Percentiles rank a stretch among this genome's conserved stretches.
Evolutionary conservation across 148 eudicot genomes (phyloP).

Genomic region (Linanthus parryae): DNA sequence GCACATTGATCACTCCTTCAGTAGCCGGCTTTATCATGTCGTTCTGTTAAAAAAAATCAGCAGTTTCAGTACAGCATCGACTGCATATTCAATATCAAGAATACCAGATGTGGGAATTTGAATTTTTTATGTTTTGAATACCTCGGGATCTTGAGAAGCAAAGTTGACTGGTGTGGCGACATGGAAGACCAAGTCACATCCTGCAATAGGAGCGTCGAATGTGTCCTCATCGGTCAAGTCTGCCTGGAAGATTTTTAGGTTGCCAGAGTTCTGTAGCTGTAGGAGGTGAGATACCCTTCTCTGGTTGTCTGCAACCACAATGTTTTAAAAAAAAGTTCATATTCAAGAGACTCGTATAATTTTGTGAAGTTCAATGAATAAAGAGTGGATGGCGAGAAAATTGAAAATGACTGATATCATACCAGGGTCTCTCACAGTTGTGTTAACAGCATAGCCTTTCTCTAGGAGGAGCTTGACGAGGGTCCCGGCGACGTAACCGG

Average conservation of each 20-base stretch:
- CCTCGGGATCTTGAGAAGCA: conserved; percentile 69
- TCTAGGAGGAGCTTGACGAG: conserved; percentile 43
- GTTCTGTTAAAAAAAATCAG: conserved; percentile 26
- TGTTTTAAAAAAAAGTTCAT: not conserved
- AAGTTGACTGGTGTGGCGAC: conserved; percentile 72
- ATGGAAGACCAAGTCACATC: conserved; percentile 49
- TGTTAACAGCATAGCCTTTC: conserved; percentile 45
- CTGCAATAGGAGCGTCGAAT: conserved; percentile 50
- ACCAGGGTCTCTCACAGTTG: conserved; percentile 71
- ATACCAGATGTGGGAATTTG: not conserved
- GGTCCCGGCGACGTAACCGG: conserved; percentile 47
- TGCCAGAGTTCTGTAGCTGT: conserved; percentile 32
- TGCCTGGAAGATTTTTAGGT: conserved; percentile 41
- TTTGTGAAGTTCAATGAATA: too few relatives aligned
- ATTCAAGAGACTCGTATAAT: too few relatives aligned
- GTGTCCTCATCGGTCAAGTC: conserved; percentile 53
- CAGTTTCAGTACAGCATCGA: too few relatives aligned
- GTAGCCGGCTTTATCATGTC: conserved; percentile 72
- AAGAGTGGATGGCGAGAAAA: too few relatives aligned
- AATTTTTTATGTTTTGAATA: conserved; percentile 5
- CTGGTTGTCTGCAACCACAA: conserved; percentile 32
- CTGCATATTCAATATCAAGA: too few relatives aligned
- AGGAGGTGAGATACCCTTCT: conserved; percentile 44
- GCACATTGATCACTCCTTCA: conserved; percentile 46
- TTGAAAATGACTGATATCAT: too few relatives aligned